Conservation (phyloP, 495 filamentous ascomycete species). For the Jackrogersella multiformis region DNA sequence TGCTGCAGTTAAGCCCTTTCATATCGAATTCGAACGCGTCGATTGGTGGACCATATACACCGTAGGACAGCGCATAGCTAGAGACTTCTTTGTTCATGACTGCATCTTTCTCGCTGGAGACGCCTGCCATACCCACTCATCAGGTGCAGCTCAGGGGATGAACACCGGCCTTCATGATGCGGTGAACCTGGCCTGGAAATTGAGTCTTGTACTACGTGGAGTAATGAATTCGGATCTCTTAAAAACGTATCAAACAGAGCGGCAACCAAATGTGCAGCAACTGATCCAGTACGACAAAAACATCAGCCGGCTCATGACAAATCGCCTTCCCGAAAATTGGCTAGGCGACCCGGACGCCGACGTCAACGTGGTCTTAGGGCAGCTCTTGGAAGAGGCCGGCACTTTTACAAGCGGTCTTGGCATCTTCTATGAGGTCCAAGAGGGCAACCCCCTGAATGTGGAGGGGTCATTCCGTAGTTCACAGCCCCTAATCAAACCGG, state of each 20-base stretch:
- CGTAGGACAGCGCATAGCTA: constrained; percentile 63
- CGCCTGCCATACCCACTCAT: constrained; percentile 67
- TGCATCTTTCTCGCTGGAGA: constrained; percentile 66
- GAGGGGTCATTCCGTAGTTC: constrained; percentile 33
- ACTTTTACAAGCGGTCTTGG: constrained; percentile 57
- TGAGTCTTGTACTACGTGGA: constrained; percentile 48
- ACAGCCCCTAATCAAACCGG: constrained; percentile 30
- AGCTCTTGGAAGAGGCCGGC: constrained; percentile 52
- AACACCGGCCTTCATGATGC: constrained; percentile 69
- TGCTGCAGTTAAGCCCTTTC: constrained; percentile 52
- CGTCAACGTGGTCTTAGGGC: constrained; percentile 54
- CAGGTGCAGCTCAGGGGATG: constrained; percentile 67
- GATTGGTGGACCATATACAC: constrained; percentile 65
- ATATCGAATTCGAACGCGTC: constrained; percentile 51
- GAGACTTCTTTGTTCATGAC: constrained; percentile 50
- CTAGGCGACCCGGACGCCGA: constrained; percentile 53
- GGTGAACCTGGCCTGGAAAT: constrained; percentile 68
- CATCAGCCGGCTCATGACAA: constrained; percentile 51
- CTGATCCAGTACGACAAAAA: constrained; percentile 51
- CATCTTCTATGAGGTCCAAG: constrained; percentile 49
- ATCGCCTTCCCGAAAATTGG: constrained; percentile 52
- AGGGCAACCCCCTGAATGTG: constrained; percentile 46
- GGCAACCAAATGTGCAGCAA: constrained; percentile 47
- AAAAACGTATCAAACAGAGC: constrained; percentile 52
- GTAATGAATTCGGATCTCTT: constrained; percentile 40